Percentiles rank a stretch among this genome's conserved stretches.
phyloP scores from a whole-genome alignment of 1,284 basidiomycete genomes.

The Dichomitus squalens region DNA sequence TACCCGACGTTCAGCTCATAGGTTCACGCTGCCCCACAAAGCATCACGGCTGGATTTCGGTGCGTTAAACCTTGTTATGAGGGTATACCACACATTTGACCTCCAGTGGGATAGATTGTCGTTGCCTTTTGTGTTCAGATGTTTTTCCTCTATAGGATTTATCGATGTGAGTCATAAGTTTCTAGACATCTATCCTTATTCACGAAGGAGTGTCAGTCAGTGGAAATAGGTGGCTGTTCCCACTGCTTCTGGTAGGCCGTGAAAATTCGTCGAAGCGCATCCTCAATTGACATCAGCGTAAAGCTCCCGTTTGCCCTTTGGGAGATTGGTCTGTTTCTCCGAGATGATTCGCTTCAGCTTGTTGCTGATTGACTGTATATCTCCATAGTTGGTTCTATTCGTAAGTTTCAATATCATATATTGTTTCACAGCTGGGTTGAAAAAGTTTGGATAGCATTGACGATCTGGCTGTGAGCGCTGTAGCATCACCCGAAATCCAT shows the following conservation, averaged over 20 bases:
- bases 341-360: neutral
- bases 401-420: neutral
- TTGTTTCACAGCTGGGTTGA: too few species aligned
- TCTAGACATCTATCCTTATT: too few species aligned
- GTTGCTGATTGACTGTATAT: neutral
- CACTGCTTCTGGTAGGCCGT: neutral
- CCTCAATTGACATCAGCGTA: neutral
- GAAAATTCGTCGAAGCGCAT: neutral
- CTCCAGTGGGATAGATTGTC: neutral
- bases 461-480: neutral
- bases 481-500: too few species aligned
- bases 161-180: neutral
- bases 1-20: too few species aligned
- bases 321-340: neutral
- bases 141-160: neutral
- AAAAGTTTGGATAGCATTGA: neutral
- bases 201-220: neutral
- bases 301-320: neutral
- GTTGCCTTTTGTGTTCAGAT: constrained; percentile 1
- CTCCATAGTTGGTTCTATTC: neutral
- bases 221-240: neutral
- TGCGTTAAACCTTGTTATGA: neutral
- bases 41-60: constrained; percentile 1
- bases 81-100: too few species aligned
- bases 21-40: neutral